Base-by-base conservation (phyloP, 768 basidiomycete species). In the Collybia mongolica region DNA sequence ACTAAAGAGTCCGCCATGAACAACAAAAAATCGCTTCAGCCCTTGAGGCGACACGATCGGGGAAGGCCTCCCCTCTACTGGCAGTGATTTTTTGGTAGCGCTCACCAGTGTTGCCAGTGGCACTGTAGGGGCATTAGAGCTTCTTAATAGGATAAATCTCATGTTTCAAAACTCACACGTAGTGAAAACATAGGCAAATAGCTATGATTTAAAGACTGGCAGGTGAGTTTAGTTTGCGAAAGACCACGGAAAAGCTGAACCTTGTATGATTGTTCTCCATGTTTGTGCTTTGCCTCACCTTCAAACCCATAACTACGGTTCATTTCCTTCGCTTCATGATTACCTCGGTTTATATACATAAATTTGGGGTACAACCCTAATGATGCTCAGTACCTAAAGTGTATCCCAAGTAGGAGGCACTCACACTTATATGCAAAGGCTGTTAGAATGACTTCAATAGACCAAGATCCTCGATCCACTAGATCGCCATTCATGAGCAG, bases 271-370 rank as follows among this genome's bases (percentile, higher is more conserved):
- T 93, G 86, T 61, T 97, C 94, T 23, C 94, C 94, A 58, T 96
- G 93, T 66, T 99, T 98, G 62, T 96, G 89, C 63, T 96, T 96
- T 24, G 85, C 89, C 72, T 99, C 97, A 36, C 95, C 94, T 67
- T 96, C 93, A 61, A 95, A 95, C 1, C 93, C 93, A 66, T 96
- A 94, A 18, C 86, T 82, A 43, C 87, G 74, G 69, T 99, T 99
- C 97, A 99, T 98, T 40, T 98, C 94, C 65, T 91, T 90, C 52
- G 93, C 86, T 71, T 96, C 93, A 62, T 98, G 96, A 70, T 98
- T 98, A 15, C 96, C 96, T 55, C 96, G 83, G 66, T 99, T 98
- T 64, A 99, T 82, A 67, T 81, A 96, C 77, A 98, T 91, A 51
- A 75, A 82, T 50, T 82, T 82, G 3, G 96, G 96, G 69, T 91